These are phyloP conservation scores for Torulaspora pretoriensis DNA, from an alignment of 1,139 yeast genomes.

Conservation along the genomic window DNA sequence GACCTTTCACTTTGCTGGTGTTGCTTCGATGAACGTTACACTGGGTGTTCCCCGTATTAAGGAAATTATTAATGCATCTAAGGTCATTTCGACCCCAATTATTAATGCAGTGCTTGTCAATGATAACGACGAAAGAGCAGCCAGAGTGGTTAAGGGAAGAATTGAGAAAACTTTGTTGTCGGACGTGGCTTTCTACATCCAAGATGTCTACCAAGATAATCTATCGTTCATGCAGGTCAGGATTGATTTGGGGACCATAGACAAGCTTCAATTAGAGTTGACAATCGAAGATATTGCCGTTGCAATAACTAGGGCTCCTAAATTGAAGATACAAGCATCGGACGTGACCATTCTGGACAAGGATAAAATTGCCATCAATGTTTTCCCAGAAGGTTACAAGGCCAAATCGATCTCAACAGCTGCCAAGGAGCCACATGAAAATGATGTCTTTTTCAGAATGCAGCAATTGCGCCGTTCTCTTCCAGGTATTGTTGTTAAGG, in stretches of 20 bases:
- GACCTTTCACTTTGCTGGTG: slow-evolving; percentile 99
- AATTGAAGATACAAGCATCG: slow-evolving; percentile 70
- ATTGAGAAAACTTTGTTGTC: slow-evolving; percentile 85
- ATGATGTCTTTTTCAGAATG: slow-evolving; percentile 78
- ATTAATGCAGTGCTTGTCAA: slow-evolving; percentile 92
- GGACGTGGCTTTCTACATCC: slow-evolving; percentile 84
- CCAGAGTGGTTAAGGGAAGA: slow-evolving; percentile 97
- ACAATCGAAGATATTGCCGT: slow-evolving; percentile 79
- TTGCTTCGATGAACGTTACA: slow-evolving; percentile 97
- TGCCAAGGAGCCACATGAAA: slow-evolving; percentile 46
- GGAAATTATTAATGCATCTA: slow-evolving; percentile 96
- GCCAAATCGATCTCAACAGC: slow-evolving; percentile 40
- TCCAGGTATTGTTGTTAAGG: slow-evolving; percentile 88
- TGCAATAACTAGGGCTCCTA: slow-evolving; percentile 82
- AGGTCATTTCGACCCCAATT: slow-evolving; percentile 92
- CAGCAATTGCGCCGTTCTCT: slow-evolving; percentile 82
- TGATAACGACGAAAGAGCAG: slow-evolving; percentile 93
- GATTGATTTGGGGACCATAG: slow-evolving; percentile 80
- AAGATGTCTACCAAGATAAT: slow-evolving; percentile 85
- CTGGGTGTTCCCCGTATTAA: slow-evolving; percentile 99
- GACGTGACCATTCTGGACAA: slow-evolving; percentile 69
- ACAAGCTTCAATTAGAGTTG: slow-evolving; percentile 82
- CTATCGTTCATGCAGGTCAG: slow-evolving; percentile 77
- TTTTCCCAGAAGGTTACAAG: slow-evolving; percentile 51
- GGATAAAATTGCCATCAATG: slow-evolving; percentile 73